Percentiles rank a stretch among this genome's conserved stretches.
phyloP scores from a whole-genome alignment of 179 eudicot genomes.

The Camellia oleifera region DNA sequence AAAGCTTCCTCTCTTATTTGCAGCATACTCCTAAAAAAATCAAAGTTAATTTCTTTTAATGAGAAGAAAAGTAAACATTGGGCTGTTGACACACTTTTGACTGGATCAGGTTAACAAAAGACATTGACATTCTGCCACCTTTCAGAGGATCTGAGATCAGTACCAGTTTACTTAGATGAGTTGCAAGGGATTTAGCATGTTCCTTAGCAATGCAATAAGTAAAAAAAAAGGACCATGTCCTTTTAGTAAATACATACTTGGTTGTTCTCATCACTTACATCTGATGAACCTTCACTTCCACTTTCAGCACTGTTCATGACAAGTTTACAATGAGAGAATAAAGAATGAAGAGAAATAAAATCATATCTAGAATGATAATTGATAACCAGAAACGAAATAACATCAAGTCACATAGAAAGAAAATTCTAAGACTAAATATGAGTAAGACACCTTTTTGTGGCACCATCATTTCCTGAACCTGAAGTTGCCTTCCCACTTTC shows the following conservation, averaged over 20 bases:
- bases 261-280: slow-evolving; percentile 78
- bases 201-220: not conserved
- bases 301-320: slow-evolving; percentile 66
- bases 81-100: not conserved
- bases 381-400: not conserved
- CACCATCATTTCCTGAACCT: slow-evolving; percentile 77
- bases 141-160: slow-evolving; percentile 4
- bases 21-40: slow-evolving; percentile 50
- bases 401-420: not conserved
- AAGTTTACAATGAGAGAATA: slow-evolving; percentile 7
- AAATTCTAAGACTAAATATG: not conserved
- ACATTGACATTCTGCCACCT: not conserved
- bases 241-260: slow-evolving; percentile 23
- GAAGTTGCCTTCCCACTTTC: slow-evolving; percentile 74
- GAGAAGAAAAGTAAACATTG: not conserved
- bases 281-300: slow-evolving; percentile 78
- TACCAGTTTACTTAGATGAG: not conserved
- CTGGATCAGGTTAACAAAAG: not conserved
- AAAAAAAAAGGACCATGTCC: not conserved
- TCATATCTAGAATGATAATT: not conserved
- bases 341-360: not conserved
- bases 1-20: slow-evolving; percentile 74
- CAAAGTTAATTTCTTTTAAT: slow-evolving; percentile 9
- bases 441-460: not conserved
- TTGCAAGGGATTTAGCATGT: not conserved